A percentile compares a stretch with the other conserved stretches of the same genome.
Conservation (phyloP, 2,329 filamentous ascomycete species). For the Colletotrichum truncatum region DNA sequence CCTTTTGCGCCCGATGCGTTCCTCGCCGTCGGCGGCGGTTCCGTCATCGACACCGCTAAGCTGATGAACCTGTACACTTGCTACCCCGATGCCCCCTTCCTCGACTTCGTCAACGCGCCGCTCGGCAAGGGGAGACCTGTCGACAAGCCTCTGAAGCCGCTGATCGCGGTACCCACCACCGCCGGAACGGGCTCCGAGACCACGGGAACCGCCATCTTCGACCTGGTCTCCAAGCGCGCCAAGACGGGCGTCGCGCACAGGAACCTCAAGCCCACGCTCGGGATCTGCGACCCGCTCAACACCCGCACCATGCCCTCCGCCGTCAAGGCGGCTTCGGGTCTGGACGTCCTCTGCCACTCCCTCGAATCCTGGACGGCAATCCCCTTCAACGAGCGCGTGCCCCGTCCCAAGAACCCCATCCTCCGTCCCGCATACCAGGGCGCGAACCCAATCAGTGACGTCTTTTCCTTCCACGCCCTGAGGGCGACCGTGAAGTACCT, state of each 20-base stretch:
- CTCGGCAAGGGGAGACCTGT: constrained; percentile 87
- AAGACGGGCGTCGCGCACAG: constrained; percentile 98
- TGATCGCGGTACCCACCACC: constrained; percentile 86
- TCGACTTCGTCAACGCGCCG: constrained; percentile 98
- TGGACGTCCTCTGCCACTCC: constrained; percentile 95
- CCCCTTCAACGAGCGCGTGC: constrained; percentile 86
- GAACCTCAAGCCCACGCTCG: constrained; percentile 93
- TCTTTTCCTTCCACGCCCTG: constrained; percentile 91
- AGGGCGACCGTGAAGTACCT: constrained; percentile 90
- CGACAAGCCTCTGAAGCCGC: constrained; percentile 73
- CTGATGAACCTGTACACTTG: constrained; percentile 96
- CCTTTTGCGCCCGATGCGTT: constrained; percentile 87
- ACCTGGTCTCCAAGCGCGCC: constrained; percentile 86
- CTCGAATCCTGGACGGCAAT: constrained; percentile 99
- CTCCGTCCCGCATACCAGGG: constrained; percentile 94
- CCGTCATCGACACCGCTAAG: constrained; percentile 98
- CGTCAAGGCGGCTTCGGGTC: constrained; percentile 89
- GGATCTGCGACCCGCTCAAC: constrained; percentile 87
- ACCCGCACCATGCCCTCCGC: constrained; percentile 95
- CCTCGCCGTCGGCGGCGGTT: constrained; percentile 90
- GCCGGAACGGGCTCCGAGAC: constrained; percentile 92
- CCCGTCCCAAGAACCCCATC: constrained; percentile 88
- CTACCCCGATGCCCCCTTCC: constrained; percentile 91
- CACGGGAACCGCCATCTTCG: constrained; percentile 97
- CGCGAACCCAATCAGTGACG: constrained; percentile 96